Evolutionary conservation across 495 filamentous ascomycete genomes (phyloP).

Genomic region (Evansstolkia leycettana): DNA sequence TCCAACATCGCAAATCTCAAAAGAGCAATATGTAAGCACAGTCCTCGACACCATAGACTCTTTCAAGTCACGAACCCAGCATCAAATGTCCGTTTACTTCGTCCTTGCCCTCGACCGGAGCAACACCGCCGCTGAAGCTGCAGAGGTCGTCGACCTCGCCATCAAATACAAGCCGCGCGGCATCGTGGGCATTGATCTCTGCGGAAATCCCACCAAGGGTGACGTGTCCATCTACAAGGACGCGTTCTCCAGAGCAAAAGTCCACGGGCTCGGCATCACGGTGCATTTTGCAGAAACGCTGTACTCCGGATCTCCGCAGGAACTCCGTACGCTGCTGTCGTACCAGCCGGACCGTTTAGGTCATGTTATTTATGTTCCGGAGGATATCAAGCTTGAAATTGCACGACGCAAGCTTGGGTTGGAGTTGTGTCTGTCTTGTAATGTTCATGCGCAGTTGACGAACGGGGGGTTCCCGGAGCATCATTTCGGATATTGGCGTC

Average conservation of each 20-base stretch:
- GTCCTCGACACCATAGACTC: slow-evolving; percentile 46
- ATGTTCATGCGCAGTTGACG: slow-evolving; percentile 66
- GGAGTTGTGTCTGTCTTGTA: slow-evolving; percentile 72
- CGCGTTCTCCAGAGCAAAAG: slow-evolving; percentile 43
- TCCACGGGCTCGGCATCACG: slow-evolving; percentile 46
- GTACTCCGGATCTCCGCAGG: slow-evolving; percentile 35
- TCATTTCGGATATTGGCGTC: slow-evolving; percentile 61
- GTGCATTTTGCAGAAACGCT: slow-evolving; percentile 68
- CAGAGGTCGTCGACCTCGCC: slow-evolving; percentile 51
- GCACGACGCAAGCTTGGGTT: slow-evolving; percentile 41
- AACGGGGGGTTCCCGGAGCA: slow-evolving; percentile 53
- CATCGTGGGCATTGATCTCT: slow-evolving; percentile 71
- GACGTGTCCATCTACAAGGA: slow-evolving; percentile 43
- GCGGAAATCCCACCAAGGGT: slow-evolving; percentile 59
- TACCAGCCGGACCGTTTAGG: slow-evolving; percentile 62
- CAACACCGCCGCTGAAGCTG: slow-evolving; percentile 38
- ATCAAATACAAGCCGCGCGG: slow-evolving; percentile 37
- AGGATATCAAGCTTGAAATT: slow-evolving; percentile 44
- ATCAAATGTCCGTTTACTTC: slow-evolving; percentile 42
- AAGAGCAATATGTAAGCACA: slow-evolving; percentile 49
- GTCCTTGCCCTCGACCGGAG: slow-evolving; percentile 70
- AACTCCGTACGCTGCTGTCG: slow-evolving; percentile 48
- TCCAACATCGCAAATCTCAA: slow-evolving; percentile 38
- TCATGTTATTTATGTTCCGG: slow-evolving; percentile 66
- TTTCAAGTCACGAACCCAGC: slow-evolving; percentile 19